A percentile compares a stretch with the other conserved stretches of the same genome.
phyloP scores from a whole-genome alignment of 176 grass and related monocot genomes.

The Rhynchospora tenuis region DNA sequence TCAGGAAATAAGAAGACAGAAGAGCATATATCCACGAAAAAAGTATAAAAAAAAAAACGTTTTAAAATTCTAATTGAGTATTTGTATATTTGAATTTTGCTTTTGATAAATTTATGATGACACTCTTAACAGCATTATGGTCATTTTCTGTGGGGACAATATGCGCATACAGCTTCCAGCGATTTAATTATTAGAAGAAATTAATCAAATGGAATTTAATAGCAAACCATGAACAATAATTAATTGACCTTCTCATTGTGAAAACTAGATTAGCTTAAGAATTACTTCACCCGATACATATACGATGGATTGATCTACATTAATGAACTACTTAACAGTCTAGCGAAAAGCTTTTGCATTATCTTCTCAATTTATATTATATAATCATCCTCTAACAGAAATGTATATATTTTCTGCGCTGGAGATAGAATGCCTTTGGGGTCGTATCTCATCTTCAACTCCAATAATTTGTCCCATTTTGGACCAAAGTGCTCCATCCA shows the following conservation, averaged over 20 bases:
- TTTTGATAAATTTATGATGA: too few relatives aligned
- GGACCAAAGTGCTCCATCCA: conserved; percentile 64
- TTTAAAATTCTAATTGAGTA: too few relatives aligned
- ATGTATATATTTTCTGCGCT: conserved; percentile 48
- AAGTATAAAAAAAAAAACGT: too few relatives aligned
- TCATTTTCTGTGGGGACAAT: too few relatives aligned
- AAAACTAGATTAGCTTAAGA: neutral
- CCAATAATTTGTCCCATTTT: conserved; percentile 47
- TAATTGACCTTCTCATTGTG: neutral
- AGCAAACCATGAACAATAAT: neutral
- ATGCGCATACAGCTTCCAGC: too few relatives aligned
- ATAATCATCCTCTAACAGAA: conserved; percentile 22
- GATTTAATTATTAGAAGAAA: too few relatives aligned
- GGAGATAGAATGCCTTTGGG: conserved; percentile 56
- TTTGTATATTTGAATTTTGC: too few relatives aligned
- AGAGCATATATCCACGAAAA: too few relatives aligned
- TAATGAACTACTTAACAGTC: neutral
- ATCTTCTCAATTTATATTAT: neutral
- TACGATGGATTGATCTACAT: neutral
- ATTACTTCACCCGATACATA: neutral
- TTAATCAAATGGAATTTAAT: neutral
- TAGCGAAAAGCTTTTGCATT: neutral
- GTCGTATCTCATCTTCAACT: conserved; percentile 53
- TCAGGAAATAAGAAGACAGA: too few relatives aligned
- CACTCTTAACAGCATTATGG: too few relatives aligned